Conservation (phyloP, 2,329 filamentous ascomycete species). For the Fusarium domesticum region DNA sequence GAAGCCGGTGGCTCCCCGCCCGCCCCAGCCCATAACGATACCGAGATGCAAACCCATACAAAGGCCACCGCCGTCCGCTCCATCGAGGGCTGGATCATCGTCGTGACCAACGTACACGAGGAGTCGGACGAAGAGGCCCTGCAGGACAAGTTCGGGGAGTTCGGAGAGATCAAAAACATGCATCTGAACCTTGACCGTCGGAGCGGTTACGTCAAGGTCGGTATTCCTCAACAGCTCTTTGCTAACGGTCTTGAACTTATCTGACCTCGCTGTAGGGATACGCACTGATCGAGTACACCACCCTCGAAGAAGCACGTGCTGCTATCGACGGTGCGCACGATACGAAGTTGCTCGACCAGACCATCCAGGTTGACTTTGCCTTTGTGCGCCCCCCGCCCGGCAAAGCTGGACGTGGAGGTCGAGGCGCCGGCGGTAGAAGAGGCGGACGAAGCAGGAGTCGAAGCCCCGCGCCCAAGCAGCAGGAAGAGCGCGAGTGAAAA, state of each 20-base stretch:
- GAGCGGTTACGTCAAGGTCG: constrained; percentile 82
- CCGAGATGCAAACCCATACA: constrained; percentile 67
- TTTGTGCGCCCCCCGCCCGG: constrained; percentile 76
- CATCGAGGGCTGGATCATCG: constrained; percentile 86
- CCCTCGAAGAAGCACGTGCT: constrained; percentile 73
- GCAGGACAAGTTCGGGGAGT: constrained; percentile 79
- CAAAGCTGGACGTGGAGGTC: constrained; percentile 38
- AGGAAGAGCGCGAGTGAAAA: constrained; percentile 32
- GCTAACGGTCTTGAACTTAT: neutral
- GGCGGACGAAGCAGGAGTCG: constrained; percentile 49
- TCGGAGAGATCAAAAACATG: constrained; percentile 82
- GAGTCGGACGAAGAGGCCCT: constrained; percentile 81
- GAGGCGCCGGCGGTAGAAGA: constrained; percentile 40
- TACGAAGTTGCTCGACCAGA: constrained; percentile 77
- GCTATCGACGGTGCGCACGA: constrained; percentile 78
- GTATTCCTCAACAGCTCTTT: constrained; percentile 3
- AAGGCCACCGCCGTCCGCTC: constrained; percentile 79
- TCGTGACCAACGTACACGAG: constrained; percentile 84
- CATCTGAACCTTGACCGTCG: constrained; percentile 79
- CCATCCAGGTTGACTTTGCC: constrained; percentile 76
- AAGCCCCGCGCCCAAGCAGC: constrained; percentile 44
- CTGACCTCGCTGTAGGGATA: no score
- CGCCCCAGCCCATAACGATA: constrained; percentile 48
- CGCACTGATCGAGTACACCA: constrained; percentile 80
- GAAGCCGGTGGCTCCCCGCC: constrained; percentile 35